These are phyloP conservation scores for Amoebophrya sp. DNA, from an alignment of 169 alveolate genomes.

Conservation along the genomic window DNA sequence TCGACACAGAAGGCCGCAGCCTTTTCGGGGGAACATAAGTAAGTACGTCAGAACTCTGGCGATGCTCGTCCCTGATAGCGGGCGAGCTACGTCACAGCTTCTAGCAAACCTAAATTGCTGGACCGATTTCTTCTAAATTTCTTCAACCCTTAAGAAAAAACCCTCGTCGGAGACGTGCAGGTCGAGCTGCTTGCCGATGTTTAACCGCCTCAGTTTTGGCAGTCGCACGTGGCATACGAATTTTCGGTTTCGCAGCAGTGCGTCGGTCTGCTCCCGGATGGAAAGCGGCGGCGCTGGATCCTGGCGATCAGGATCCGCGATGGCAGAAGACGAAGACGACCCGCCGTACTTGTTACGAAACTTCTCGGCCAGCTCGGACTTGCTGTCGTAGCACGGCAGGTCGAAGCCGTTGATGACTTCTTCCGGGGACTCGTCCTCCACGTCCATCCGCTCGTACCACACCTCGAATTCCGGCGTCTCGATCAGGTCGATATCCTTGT, in stretches of 20 bases:
- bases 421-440: not conserved
- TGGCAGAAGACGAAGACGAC: too few species aligned
- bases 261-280: too few species aligned
- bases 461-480: not conserved
- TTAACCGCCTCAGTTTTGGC: not conserved
- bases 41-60: too few species aligned
- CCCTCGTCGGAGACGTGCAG: not conserved
- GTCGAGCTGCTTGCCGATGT: not conserved
- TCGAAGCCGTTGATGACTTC: not conserved
- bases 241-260: not conserved
- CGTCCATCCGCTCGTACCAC: not conserved
- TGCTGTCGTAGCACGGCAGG: not conserved
- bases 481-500: not conserved
- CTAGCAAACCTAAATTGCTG: too few species aligned
- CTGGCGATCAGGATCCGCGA: too few species aligned
- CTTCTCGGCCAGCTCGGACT: not conserved
- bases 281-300: too few species aligned
- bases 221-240: not conserved
- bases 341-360: not conserved
- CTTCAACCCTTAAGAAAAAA: too few species aligned
- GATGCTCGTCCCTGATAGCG: too few species aligned
- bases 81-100: too few species aligned
- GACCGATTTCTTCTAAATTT: too few species aligned
- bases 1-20: too few species aligned
- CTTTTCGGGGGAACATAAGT: too few species aligned